Percentiles rank a stretch among this genome's conserved stretches.
Conservation (phyloP, 306 rosid species). For the Inga laurina region DNA sequence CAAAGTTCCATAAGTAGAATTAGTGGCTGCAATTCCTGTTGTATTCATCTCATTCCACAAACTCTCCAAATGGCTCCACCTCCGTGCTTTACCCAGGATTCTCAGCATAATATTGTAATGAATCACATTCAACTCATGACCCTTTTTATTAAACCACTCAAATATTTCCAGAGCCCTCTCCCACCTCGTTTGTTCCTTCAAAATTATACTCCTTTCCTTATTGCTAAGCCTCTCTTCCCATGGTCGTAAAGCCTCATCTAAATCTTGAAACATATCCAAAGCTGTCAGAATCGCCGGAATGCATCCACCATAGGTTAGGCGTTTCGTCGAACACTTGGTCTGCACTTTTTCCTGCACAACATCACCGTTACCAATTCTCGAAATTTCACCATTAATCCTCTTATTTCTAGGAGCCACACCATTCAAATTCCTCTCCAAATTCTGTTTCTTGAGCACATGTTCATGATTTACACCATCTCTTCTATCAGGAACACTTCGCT, state of each 20-base stretch:
- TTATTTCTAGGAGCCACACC: constrained; percentile 23
- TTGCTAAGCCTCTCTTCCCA: constrained; percentile 70
- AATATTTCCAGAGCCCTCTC: constrained; percentile 82
- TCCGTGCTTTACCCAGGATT: constrained; percentile 64
- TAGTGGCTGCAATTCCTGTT: constrained; percentile 66
- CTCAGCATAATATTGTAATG: constrained; percentile 82
- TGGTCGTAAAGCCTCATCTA: constrained; percentile 71
- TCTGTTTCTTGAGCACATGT: constrained; percentile 32
- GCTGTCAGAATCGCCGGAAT: constrained; percentile 73
- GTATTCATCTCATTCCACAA: constrained; percentile 82
- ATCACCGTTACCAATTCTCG: not conserved
- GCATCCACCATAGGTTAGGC: constrained; percentile 69
- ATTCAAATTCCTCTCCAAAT: constrained; percentile 38
- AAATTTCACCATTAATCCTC: constrained; percentile 23
- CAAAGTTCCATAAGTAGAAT: constrained; percentile 92
- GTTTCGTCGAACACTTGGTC: constrained; percentile 75
- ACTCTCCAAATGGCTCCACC: constrained; percentile 62
- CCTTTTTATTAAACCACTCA: constrained; percentile 68
- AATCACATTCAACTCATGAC: constrained; percentile 79
- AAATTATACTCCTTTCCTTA: constrained; percentile 88
- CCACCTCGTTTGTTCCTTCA: constrained; percentile 87
- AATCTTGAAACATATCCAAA: constrained; percentile 51
- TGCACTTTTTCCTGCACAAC: constrained; percentile 48
- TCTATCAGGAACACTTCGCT: constrained; percentile 12
- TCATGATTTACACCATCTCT: constrained; percentile 23